Evolutionary conservation across 768 basidiomycete species (phyloP).

Genomic region (Calocybe gangraenosa): DNA sequence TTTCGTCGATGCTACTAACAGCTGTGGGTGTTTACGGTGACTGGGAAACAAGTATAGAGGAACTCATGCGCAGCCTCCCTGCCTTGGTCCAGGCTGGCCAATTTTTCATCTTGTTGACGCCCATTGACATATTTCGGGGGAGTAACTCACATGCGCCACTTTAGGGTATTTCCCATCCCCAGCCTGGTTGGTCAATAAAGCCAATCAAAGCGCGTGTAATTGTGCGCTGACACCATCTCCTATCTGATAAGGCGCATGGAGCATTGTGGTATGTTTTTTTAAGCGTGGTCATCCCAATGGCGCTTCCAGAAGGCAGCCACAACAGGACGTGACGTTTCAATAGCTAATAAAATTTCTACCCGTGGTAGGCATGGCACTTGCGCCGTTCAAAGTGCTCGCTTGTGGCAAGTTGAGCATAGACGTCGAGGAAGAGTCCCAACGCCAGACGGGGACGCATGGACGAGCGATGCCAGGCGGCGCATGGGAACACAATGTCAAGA

Average conservation of each 20-base stretch:
- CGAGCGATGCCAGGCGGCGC: conserved; percentile 4
- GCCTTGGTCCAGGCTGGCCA: conserved; percentile 47
- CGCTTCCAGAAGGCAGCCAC: conserved; percentile 31
- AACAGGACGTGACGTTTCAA: too few species aligned
- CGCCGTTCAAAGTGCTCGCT: conserved; percentile 22
- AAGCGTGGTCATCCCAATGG: conserved; percentile 48
- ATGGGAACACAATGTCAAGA: conserved; percentile 32
- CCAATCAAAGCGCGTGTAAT: conserved; percentile 42
- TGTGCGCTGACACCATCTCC: conserved; percentile 43
- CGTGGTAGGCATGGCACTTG: conserved; percentile 22
- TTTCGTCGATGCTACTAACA: conserved; percentile 38
- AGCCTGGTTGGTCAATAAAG: conserved; percentile 39
- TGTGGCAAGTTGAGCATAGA: conserved; percentile 43
- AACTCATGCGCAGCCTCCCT: conserved; percentile 55
- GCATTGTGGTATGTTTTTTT: conserved; percentile 34
- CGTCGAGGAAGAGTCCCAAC: conserved; percentile 29
- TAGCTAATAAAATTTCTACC: conserved; percentile 21
- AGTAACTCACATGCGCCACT: neutral
- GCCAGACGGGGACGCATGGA: conserved; percentile 21
- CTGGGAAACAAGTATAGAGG: conserved; percentile 45
- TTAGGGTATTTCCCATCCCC: conserved; percentile 35
- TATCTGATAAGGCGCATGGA: conserved; percentile 44
- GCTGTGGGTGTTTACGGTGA: conserved; percentile 36
- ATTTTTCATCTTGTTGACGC: conserved; percentile 36
- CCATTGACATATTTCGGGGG: neutral